Evolutionary conservation across 306 rosid genomes (phyloP), one percentile per base, ranked within the genome.

Genomic region (Phaseolus lunatus): DNA sequence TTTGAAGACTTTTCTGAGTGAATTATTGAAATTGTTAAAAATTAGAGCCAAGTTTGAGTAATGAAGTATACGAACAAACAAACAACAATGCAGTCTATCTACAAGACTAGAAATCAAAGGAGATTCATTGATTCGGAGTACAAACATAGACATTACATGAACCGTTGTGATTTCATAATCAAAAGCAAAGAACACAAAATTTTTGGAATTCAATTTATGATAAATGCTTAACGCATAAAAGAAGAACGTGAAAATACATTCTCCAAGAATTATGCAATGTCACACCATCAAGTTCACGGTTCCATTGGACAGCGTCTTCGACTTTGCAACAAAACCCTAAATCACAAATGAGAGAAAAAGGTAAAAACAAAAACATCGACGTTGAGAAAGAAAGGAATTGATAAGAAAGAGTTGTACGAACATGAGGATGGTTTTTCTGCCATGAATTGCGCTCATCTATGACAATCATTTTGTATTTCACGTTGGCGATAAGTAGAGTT

Each of bases 361-460:
- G 4, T 13, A 2, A 57, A 57, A 13, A 57, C 9, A 5, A 39
- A 37, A 35, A 50, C 14, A 45, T 29, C 52, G 8, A 26, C 63
- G 5, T 35, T 78, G 11, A 70, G 64, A 49, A 49, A 53, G 11
- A 65, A 18, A 41, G 0, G 15, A 53, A 53, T 53, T 7, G 15
- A 20, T 5, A 20, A 8, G 14, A 19, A 7, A 20, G 29, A 53
- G 29, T 9, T 9, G 15, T 22, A 91, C 98, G 43, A 13, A 94
- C 98, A 89, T 94, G 98, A 2, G 98, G 97, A 78, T 94, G 98
- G 69, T 94, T 94, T 88, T 89, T 90, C 64, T 94, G 91, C 98
- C 98, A 94, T 1, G 98, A 83, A 85, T 92, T 94, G 18, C 97
- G 88, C 72, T 94, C 98, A n/a, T n/a, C n/a, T n/a, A n/a, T n/a